Evolutionary conservation across 305 asterid species (phyloP).

Genomic region (Fraxinus xanthoxyloides): DNA sequence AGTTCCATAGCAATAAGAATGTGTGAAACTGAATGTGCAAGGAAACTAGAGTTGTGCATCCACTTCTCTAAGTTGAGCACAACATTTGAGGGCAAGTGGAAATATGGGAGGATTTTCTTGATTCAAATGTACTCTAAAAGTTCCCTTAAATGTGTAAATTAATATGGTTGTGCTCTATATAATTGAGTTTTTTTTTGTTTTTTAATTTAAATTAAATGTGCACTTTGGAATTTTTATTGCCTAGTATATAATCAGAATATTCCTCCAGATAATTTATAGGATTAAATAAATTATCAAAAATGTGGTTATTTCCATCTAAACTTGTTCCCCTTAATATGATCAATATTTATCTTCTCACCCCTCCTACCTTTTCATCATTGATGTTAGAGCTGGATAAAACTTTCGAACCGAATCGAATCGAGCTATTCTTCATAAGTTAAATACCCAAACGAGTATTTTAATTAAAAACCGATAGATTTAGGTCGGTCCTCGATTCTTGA

Average conservation of each 20-base stretch:
- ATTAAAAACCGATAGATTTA: too few species aligned
- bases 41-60: conserved; percentile 40
- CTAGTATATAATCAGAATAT: neutral
- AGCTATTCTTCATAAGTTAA: too few species aligned
- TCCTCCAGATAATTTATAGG: neutral
- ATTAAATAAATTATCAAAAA: too few species aligned
- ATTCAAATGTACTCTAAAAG: neutral
- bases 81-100: neutral
- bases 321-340: too few species aligned
- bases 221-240: neutral
- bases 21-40: conserved; percentile 24
- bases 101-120: neutral
- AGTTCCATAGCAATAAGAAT: neutral
- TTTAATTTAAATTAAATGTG: neutral
- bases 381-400: too few species aligned
- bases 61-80: conserved; percentile 47
- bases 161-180: neutral
- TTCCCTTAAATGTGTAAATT: neutral
- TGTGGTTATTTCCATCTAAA: neutral
- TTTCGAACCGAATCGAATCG: too few species aligned
- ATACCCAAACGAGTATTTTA: too few species aligned
- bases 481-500: too few species aligned
- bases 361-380: too few species aligned
- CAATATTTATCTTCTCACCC: too few species aligned
- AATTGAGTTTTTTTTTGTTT: neutral